Evolutionary conservation across 345 rosid species (phyloP).

Genomic region (Orychophragmus violaceus): DNA sequence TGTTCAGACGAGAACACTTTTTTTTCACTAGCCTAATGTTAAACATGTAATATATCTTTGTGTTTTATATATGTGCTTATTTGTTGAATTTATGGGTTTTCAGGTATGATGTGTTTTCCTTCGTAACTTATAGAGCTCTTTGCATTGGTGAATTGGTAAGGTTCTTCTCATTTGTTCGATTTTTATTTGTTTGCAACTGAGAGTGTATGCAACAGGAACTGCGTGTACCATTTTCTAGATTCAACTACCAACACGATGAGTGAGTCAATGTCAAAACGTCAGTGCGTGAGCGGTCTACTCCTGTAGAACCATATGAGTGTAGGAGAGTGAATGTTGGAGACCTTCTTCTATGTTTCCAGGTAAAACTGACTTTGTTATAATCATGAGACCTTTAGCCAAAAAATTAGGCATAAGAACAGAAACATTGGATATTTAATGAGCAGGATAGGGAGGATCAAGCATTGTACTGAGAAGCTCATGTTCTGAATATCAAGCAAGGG

Average conservation of each 20-base stretch:
- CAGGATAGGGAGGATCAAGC: slow-evolving; percentile 60
- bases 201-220: slow-evolving; percentile 53
- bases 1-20: background rate
- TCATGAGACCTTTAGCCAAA: background rate
- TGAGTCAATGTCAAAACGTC: slow-evolving; percentile 63
- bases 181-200: slow-evolving; percentile 7
- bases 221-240: slow-evolving; percentile 76
- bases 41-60: background rate
- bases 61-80: background rate
- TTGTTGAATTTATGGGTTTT: slow-evolving; percentile 13
- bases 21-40: background rate
- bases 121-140: slow-evolving; percentile 52
- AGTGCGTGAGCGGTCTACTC: slow-evolving; percentile 74
- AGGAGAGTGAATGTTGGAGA: slow-evolving; percentile 54
- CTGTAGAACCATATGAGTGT: slow-evolving; percentile 79
- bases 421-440: slow-evolving; percentile 6
- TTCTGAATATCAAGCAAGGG: slow-evolving; percentile 47
- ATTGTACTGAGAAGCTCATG: slow-evolving; percentile 60
- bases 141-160: slow-evolving; percentile 68
- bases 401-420: background rate
- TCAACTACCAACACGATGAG: slow-evolving; percentile 77
- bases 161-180: slow-evolving; percentile 5
- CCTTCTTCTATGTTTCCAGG: slow-evolving; percentile 74
- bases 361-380: slow-evolving; percentile 22
- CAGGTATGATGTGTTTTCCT: slow-evolving; percentile 76